Base-by-base conservation (phyloP, 331 rosid species). In the Stylosanthes scabra region DNA sequence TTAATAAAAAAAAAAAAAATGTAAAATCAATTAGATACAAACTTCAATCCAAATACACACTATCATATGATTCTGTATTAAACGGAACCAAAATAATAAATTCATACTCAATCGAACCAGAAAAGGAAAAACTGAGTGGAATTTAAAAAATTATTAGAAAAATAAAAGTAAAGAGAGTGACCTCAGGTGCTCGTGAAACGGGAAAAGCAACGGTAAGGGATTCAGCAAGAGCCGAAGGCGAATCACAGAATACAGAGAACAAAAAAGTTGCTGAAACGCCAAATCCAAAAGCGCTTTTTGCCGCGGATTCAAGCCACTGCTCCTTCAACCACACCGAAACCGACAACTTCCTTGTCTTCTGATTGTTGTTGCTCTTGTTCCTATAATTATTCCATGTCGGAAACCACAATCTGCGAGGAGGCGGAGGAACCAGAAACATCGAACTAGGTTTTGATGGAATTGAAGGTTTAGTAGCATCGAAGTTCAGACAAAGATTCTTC, bases 171-270 rank as follows among this genome's bases (percentile, higher is more conserved):
- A 4, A 68, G 25, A 47, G 39, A 54, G 7, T 0, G 77, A 94
- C 99, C 93, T 94, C 97, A 16, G 82, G 93, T 49, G 95, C 91
- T 9, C 97, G 96, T 16, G 99, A 94, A 74, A 86, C 93, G 1
- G 99, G 99, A 72, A 94, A 94, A 70, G 97, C 97, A 16, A 94
- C 91, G 4, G 99, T 91, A 28, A 94, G 95, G 6, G 99, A 94
- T 84, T 94, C 97, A 3, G 97, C 90, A 1, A 88, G 74, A 66
- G 89, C 87, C 1, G 93, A 80, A 8, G 97, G 89, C 25, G 94
- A 68, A 13, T 85, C 74, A 13, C 81, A 79, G 28, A 80, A 88
- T 44, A 91, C 71, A 5, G 88, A 88, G 16, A 75, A 72, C 8
- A 86, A 66, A 9, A 96, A 62, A 37, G 93, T 80, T 0, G 87